Conservation (phyloP, 805 yeast genomes). For the Wickerhamomyces ciferrii region DNA sequence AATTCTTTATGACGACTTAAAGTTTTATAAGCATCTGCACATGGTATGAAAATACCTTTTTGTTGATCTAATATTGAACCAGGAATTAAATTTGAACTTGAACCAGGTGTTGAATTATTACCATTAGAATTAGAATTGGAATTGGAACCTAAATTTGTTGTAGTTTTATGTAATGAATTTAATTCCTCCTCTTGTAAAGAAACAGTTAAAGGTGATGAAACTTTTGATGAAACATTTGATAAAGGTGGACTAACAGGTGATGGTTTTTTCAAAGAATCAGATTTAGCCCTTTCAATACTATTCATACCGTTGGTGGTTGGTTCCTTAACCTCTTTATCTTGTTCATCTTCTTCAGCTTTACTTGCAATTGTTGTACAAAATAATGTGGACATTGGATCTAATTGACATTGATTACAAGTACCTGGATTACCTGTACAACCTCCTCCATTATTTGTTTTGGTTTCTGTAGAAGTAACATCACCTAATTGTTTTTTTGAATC, state of each 20-base stretch:
- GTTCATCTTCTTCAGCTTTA: slow-evolving; percentile 19
- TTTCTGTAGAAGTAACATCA: background rate
- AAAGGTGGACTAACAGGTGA: slow-evolving; percentile 24
- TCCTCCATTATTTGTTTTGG: slow-evolving; percentile 15
- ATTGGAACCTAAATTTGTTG: slow-evolving; percentile 3
- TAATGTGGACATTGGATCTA: slow-evolving; percentile 81
- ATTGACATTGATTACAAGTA: slow-evolving; percentile 75
- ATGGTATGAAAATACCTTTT: slow-evolving; percentile 65
- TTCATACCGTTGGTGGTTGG: background rate
- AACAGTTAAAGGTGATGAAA: slow-evolving; percentile 19
- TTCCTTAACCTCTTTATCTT: slow-evolving; percentile 2
- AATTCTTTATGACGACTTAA: slow-evolving; percentile 78
- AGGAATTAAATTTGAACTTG: background rate
- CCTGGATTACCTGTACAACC: slow-evolving; percentile 89
- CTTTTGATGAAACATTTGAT: slow-evolving; percentile 20
- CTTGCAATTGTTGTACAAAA: slow-evolving; percentile 85
- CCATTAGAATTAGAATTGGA: background rate
- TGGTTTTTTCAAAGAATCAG: slow-evolving; percentile 8
- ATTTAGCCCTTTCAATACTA: background rate
- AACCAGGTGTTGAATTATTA: background rate
- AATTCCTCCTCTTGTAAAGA: slow-evolving; percentile 18
- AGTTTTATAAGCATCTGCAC: slow-evolving; percentile 87
- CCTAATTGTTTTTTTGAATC: background rate
- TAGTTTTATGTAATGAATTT: slow-evolving; percentile 13
- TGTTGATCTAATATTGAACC: background rate